These are phyloP conservation scores for Daldinia bambusicola DNA, from an alignment of 495 filamentous ascomycete species.

Conservation along the genomic window DNA sequence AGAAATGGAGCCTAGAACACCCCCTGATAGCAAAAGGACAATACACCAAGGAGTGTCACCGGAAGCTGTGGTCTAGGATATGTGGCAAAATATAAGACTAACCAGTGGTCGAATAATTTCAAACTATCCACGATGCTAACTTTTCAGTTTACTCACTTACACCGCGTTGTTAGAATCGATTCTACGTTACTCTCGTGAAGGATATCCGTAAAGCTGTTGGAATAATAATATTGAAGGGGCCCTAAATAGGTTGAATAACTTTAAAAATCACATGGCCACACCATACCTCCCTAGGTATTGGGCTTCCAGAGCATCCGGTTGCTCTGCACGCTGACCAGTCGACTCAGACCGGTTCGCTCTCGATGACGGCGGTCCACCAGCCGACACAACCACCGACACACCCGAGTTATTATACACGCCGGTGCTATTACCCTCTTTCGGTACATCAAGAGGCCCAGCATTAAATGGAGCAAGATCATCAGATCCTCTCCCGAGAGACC, in stretches of 20 bases:
- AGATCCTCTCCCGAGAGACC: slow-evolving; percentile 14
- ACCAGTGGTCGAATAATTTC: too few relatives aligned
- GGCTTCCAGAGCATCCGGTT: slow-evolving; percentile 24
- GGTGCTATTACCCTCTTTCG: slow-evolving; percentile 2
- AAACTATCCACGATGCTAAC: too few relatives aligned
- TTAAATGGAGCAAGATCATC: slow-evolving; percentile 12
- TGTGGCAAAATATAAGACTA: too few relatives aligned
- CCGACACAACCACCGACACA: slow-evolving; percentile 19
- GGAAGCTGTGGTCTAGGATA: not conserved
- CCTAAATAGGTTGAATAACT: not conserved
- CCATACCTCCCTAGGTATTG: slow-evolving; percentile 31
- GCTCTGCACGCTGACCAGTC: not conserved
- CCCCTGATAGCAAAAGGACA: not conserved
- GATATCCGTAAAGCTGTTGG: not conserved
- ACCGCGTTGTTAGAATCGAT: too few relatives aligned
- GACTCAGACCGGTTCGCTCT: slow-evolving; percentile 3
- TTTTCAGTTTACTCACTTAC: too few relatives aligned
- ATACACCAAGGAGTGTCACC: too few relatives aligned
- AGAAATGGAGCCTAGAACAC: not conserved
- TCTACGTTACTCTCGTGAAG: not conserved
- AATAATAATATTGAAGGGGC: not conserved
- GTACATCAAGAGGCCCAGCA: slow-evolving; percentile 10
- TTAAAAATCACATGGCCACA: slow-evolving; percentile 8
- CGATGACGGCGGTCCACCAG: slow-evolving; percentile 14
- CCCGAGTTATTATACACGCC: slow-evolving; percentile 23